Percentiles rank a stretch among this genome's conserved stretches.
These are phyloP conservation scores for Fusarium chuoi DNA, from an alignment of 2,329 filamentous ascomycete species.

Conservation along the genomic window DNA sequence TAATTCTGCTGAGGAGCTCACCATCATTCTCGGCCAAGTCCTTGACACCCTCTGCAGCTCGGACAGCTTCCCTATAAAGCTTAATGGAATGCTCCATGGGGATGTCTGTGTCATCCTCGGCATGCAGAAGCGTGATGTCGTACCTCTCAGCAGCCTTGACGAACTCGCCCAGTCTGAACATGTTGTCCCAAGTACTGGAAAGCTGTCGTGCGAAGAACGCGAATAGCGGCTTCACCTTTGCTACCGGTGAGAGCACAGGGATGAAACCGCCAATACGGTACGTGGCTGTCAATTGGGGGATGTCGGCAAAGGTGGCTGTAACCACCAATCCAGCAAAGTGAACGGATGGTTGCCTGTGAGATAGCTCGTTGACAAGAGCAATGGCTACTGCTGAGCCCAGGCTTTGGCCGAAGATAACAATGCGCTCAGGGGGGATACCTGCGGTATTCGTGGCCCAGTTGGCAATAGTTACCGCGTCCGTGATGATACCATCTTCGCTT, in stretches of 20 bases:
- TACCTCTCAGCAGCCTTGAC: constrained; percentile 45
- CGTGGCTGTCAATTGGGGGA: constrained; percentile 59
- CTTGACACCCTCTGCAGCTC: constrained; percentile 54
- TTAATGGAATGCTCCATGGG: constrained; percentile 56
- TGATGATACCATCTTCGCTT: constrained; percentile 64
- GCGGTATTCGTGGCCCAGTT: constrained; percentile 65
- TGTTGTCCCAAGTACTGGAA: constrained; percentile 56
- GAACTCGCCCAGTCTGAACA: constrained; percentile 53
- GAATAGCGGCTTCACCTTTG: constrained; percentile 55
- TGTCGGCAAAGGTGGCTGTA: constrained; percentile 61
- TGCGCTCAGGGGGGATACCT: constrained; percentile 62
- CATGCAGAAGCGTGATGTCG: constrained; percentile 56
- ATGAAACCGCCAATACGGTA: constrained; percentile 57
- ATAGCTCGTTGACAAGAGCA: constrained; percentile 49
- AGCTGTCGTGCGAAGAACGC: constrained; percentile 55
- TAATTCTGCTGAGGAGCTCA: constrained; percentile 4
- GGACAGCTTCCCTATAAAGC: constrained; percentile 58
- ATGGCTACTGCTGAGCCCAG: constrained; percentile 59
- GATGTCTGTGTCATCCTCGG: constrained; percentile 58
- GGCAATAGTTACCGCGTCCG: constrained; percentile 62
- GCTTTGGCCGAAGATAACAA: constrained; percentile 69
- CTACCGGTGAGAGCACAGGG: constrained; percentile 57
- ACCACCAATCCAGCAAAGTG: constrained; percentile 60
- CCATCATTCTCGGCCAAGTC: constrained; percentile 13
- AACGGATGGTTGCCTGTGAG: background rate